Evolutionary conservation across 345 rosid genomes (phyloP).

Genomic region (Citrus hindsii): DNA sequence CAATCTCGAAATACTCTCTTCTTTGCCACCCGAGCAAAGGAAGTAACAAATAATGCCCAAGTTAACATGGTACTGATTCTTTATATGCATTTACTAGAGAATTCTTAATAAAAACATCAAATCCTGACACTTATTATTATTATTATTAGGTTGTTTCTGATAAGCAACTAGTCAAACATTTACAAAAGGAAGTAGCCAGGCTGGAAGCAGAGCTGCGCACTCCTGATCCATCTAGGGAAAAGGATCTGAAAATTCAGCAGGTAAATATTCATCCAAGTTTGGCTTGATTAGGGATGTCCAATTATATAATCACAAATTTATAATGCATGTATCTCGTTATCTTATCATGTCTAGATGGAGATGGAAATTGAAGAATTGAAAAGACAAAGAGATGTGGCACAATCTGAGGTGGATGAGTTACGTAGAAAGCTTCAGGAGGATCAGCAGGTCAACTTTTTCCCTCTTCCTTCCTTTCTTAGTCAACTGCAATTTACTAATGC

Average conservation of each 20-base stretch:
- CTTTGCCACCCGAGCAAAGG: conserved; percentile 98
- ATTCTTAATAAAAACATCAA: background rate
- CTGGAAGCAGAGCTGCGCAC: conserved; percentile 96
- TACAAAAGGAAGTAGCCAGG: conserved; percentile 98
- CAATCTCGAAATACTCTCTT: conserved; percentile 96
- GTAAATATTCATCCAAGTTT: conserved; percentile 25
- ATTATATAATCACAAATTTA: conserved; percentile 1
- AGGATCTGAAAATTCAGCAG: conserved; percentile 84
- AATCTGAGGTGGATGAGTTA: conserved; percentile 71
- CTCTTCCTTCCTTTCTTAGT: background rate
- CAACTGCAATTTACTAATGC: conserved; percentile 7
- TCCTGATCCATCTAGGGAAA: conserved; percentile 86
- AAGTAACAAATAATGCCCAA: conserved; percentile 97
- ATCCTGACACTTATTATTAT: background rate
- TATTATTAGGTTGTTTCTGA: conserved; percentile 79
- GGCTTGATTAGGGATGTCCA: conserved; percentile 5
- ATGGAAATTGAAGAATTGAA: conserved; percentile 87
- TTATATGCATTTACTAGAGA: conserved; percentile 1
- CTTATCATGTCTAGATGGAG: conserved; percentile 66
- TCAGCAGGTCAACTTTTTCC: conserved; percentile 33
- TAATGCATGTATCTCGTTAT: conserved; percentile 6
- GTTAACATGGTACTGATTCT: conserved; percentile 82
- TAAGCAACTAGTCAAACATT: conserved; percentile 95
- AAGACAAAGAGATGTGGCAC: conserved; percentile 86
- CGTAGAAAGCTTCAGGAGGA: conserved; percentile 74